Percentiles rank a stretch among this genome's conserved stretches.
phyloP scores from a whole-genome alignment of 2,329 filamentous ascomycete genomes.

The Colletotrichum godetiae region DNA sequence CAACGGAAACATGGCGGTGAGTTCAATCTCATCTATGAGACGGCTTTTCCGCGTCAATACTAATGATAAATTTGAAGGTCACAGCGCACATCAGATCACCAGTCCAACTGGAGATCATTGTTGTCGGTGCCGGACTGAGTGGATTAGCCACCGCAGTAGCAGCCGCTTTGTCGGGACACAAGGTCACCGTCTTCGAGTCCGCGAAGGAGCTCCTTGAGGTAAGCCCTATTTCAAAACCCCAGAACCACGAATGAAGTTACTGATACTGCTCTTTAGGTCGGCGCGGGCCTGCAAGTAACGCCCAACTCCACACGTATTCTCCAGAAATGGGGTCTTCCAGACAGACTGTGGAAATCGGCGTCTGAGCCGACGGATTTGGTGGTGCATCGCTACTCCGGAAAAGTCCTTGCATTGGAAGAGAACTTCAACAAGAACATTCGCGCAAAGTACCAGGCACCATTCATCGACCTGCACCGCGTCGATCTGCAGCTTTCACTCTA shows the following conservation, averaged over 20 bases:
- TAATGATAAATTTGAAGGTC: background rate
- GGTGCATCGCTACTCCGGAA: slow-evolving; percentile 64
- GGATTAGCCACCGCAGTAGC: slow-evolving; percentile 54
- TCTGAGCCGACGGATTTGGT: slow-evolving; percentile 59
- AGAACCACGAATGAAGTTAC: slow-evolving; percentile 12
- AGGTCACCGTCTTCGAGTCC: slow-evolving; percentile 55
- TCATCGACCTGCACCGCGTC: slow-evolving; percentile 70
- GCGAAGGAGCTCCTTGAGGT: slow-evolving; percentile 53
- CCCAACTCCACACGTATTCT: slow-evolving; percentile 63
- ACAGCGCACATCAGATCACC: slow-evolving; percentile 19
- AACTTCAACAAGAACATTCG: slow-evolving; percentile 65
- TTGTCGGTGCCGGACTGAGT: slow-evolving; percentile 55
- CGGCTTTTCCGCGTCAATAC: background rate
- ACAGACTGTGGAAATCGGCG: slow-evolving; percentile 50
- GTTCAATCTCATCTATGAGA: background rate
- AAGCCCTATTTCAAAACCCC: background rate
- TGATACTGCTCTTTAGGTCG: slow-evolving; percentile 49
- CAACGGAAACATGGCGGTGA: slow-evolving; percentile 2
- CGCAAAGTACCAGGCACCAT: slow-evolving; percentile 66
- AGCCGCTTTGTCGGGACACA: slow-evolving; percentile 49
- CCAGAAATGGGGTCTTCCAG: slow-evolving; percentile 60
- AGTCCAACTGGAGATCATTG: slow-evolving; percentile 47
- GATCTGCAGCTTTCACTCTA: slow-evolving; percentile 68
- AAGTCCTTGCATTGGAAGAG: slow-evolving; percentile 60
- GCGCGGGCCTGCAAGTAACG: slow-evolving; percentile 65